Evolutionary conservation across 192 early-diverging fungal genomes (phyloP), one percentile per base, ranked within the genome.

Genomic region (Umbelopsis vinacea): DNA sequence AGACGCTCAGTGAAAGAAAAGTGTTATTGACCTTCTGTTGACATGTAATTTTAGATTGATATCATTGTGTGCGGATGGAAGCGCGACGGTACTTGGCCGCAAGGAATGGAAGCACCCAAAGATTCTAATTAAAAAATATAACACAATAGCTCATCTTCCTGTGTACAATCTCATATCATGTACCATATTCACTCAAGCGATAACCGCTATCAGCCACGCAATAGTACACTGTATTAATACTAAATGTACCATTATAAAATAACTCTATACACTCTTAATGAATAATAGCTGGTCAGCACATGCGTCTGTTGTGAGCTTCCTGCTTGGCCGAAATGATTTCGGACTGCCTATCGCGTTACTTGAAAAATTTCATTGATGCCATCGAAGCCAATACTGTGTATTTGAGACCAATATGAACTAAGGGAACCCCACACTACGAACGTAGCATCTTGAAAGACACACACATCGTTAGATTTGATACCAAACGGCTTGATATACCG

Each of bases 21-120:
- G 6, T 29, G 23, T 47, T 47, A 46, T 14, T 68, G 22, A 68
- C 7, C 19, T 67, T 43, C 40, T 1, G 11, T 43, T 43, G 0
- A 43, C 5, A 43, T 52, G 52, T 52, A 37, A 45, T 53, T 22
- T 66, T 67, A 87, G 86, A 79, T 87, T 40, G 78, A 82, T 29
- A 76, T 87, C 17, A 68, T 87, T 52, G 82, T 87, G 5, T 79
- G 78, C 48, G 86, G 86, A 17, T 87, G 86, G 86, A 82, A 87
- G 67, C 73, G 84, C 37, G 83, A 87, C 68, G 86, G 86, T 5
- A 63, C 81, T 68, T 87, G 83, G 83, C 82, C 75, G 66, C 77
- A 82, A 50, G 80, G 71, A 45, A 76, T 82, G 71, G 70, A 72
- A 6, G 81, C 74, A 38, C 76, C 78, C 43, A 52, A 35, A 19